Evolutionary conservation across 2,329 filamentous ascomycete genomes (phyloP), one percentile per base, ranked within the genome.

Genomic region (Hymenoscyphus occultus): DNA sequence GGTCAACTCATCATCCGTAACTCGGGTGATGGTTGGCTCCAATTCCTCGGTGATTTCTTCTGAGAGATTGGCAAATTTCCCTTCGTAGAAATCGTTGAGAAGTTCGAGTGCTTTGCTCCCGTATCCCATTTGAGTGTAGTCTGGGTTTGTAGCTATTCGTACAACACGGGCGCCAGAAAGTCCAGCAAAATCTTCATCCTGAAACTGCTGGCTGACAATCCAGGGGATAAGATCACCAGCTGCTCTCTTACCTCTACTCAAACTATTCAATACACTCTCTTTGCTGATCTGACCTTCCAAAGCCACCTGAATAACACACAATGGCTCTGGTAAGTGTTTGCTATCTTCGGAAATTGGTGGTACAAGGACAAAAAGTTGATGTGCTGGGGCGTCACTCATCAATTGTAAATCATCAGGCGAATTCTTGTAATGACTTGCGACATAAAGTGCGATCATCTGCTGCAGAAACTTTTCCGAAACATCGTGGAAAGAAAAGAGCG

Each of bases 351-450:
- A 84, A 16, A 94, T 87, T 0, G 95, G 94, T 2, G 93, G 90
- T 2, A 96, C 92, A 31, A 99, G 86, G 10, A 98, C 95, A 73
- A 95, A 99, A 6, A 99, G 85, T 76, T 98, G 93, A 78, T 99
- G 95, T 0, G 95, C 94, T 1, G 95, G 95, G 0, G 95, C 95
- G 78, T 99, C 95, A 67, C 92, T 97, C 92, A 99, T 96, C 64
- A 99, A 85, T 77, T 98, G 95, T n/a, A 99, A 84, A 74, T 99
- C 95, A 73, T 99, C 96, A 0, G 95, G 95, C 0, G 93, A 92
- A 79, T 99, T 99, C 79, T 98, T 98, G 83, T 99, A 97, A 78
- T 97, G 93, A 71, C 92, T 96, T 35, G 95, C 93, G 35, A 99
- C 96, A 73, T 98, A 99, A 1, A 99, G 85, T 0, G 93, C 93